Evolutionary conservation across 148 eudicot species (phyloP).

Genomic region (Nyssa sinensis): DNA sequence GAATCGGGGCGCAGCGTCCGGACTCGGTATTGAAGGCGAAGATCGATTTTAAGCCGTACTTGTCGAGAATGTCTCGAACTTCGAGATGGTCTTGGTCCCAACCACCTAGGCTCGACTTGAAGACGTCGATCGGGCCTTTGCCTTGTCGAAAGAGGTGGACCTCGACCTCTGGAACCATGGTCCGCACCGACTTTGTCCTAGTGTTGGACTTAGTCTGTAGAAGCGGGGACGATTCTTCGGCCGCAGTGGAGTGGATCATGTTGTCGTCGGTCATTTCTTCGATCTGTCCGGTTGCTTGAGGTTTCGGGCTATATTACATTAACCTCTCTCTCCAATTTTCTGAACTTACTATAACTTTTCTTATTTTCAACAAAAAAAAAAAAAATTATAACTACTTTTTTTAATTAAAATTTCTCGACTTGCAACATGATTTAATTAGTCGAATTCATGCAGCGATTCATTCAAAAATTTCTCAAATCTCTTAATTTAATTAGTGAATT

Average conservation of each 20-base stretch:
- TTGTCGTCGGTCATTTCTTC: constrained; percentile 20
- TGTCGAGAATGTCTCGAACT: constrained; percentile 62
- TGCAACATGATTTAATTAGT: too few relatives aligned
- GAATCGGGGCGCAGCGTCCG: constrained; percentile 74
- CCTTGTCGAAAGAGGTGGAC: constrained; percentile 57
- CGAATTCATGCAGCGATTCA: too few relatives aligned
- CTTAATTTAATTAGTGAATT: too few relatives aligned
- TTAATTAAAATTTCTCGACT: too few relatives aligned
- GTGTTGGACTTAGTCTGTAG: constrained; percentile 10
- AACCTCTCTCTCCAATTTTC: too few relatives aligned
- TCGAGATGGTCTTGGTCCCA: constrained; percentile 94
- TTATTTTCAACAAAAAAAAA: too few relatives aligned
- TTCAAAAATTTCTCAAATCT: too few relatives aligned
- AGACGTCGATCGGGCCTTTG: constrained; percentile 70
- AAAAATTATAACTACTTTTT: too few relatives aligned
- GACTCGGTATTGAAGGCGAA: constrained; percentile 58
- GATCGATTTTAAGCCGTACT: constrained; percentile 64
- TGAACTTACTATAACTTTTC: too few relatives aligned
- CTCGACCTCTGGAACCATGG: constrained; percentile 74
- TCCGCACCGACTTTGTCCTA: constrained; percentile 35
- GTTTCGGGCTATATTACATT: too few relatives aligned
- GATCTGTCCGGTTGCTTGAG: constrained; percentile 34
- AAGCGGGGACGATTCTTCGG: constrained; percentile 29
- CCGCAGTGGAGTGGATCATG: constrained; percentile 2
- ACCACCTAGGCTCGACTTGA: constrained; percentile 62